phyloP scores from a whole-genome alignment of 2,329 filamentous ascomycete genomes.

The Plectosphaerella cucumerina region DNA sequence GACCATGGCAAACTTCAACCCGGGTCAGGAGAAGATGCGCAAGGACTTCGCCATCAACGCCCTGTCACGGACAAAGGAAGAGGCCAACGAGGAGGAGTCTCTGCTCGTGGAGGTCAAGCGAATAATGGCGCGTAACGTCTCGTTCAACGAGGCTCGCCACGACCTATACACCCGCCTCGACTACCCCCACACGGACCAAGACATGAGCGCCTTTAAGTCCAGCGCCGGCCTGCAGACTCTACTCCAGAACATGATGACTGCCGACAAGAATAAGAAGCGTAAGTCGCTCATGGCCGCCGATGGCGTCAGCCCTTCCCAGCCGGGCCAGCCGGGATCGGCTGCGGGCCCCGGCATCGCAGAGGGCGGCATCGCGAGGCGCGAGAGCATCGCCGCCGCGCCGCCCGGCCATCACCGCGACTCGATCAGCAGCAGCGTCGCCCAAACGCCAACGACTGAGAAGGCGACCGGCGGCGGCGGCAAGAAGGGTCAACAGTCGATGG shows the following conservation, averaged over 20 bases:
- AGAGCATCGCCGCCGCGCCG: constrained; percentile 47
- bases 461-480: constrained; percentile 38
- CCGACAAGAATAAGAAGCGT: constrained; percentile 87
- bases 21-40: constrained; percentile 70
- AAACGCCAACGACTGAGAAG: constrained; percentile 17
- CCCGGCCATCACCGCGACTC: constrained; percentile 18
- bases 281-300: constrained; percentile 65
- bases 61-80: constrained; percentile 75
- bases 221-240: constrained; percentile 76
- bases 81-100: constrained; percentile 88
- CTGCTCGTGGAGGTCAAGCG: constrained; percentile 86
- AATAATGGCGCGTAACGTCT: constrained; percentile 81
- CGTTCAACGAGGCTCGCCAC: constrained; percentile 80
- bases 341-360: constrained; percentile 25
- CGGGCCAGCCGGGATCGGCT: constrained; percentile 23
- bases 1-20: constrained; percentile 81
- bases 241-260: constrained; percentile 74
- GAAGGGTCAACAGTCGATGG: constrained; percentile 44
- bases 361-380: constrained; percentile 33
- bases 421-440: constrained; percentile 27
- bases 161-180: constrained; percentile 86
- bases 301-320: constrained; percentile 41
- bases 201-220: constrained; percentile 74
- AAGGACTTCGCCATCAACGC: constrained; percentile 82
- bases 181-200: constrained; percentile 66